These are phyloP conservation scores for Wickerhamiella pararugosa DNA, from an alignment of 1,139 yeast genomes.

Conservation along the genomic window DNA sequence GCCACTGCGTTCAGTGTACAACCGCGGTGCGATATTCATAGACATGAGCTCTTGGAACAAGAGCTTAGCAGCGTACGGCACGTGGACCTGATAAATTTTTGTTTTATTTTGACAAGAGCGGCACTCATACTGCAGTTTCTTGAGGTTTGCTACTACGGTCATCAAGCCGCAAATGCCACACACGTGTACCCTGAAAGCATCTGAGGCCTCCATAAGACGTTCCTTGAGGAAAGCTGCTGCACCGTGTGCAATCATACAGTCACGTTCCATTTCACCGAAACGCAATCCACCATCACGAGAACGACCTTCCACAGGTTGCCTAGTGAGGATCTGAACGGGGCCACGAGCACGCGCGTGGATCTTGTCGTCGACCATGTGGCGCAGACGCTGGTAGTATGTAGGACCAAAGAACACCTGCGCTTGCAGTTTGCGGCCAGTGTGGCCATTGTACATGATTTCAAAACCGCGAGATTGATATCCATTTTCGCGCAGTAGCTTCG, in stretches of 20 bases:
- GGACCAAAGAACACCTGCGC: slow-evolving; percentile 99
- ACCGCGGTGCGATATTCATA: slow-evolving; percentile 60
- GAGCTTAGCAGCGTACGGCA: slow-evolving; percentile 94
- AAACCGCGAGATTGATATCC: slow-evolving; percentile 98
- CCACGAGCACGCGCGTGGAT: slow-evolving; percentile 99
- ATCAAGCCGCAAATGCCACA: slow-evolving; percentile 97
- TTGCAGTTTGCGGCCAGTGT: slow-evolving; percentile 93
- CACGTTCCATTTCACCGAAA: slow-evolving; percentile 99
- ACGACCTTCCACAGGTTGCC: slow-evolving; percentile 99
- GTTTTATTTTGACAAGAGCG: slow-evolving; percentile 98
- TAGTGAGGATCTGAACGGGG: slow-evolving; percentile 92
- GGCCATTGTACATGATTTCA: slow-evolving; percentile 97
- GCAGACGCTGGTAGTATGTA: slow-evolving; percentile 91
- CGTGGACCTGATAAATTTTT: slow-evolving; percentile 90
- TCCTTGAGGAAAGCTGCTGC: slow-evolving; percentile 97
- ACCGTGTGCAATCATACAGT: slow-evolving; percentile 99
- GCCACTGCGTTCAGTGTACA: slow-evolving; percentile 30
- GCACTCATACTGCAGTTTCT: slow-evolving; percentile 95
- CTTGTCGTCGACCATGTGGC: slow-evolving; percentile 99
- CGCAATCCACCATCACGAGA: slow-evolving; percentile 99
- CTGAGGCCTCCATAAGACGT: slow-evolving; percentile 96
- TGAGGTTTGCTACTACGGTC: slow-evolving; percentile 93
- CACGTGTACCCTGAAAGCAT: slow-evolving; percentile 93
- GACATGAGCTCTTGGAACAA: slow-evolving; percentile 98
- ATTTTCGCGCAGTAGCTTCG: slow-evolving; percentile 78